Conservation (phyloP, 1,284 basidiomycete species). For the Malassezia psittaci region DNA sequence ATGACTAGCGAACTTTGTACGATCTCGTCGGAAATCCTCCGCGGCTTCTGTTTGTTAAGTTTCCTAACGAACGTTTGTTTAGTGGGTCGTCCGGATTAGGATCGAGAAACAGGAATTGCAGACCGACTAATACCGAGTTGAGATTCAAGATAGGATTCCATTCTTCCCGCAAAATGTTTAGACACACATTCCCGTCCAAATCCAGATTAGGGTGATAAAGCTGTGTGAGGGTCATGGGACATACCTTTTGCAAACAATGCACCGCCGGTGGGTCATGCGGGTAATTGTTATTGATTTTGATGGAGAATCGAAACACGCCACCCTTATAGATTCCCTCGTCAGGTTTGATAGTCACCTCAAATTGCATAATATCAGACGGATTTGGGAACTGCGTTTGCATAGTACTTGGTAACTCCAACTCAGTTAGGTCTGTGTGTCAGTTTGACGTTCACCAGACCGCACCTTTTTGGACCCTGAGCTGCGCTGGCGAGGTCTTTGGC, state of each 20-base stretch:
- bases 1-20: constrained; percentile 31
- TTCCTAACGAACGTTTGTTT: constrained; percentile 68
- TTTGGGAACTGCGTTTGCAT: constrained; percentile 92
- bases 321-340: constrained; percentile 99
- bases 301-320: constrained; percentile 83
- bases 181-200: constrained; percentile 77
- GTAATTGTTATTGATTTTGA: constrained; percentile 93
- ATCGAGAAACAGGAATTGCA: constrained; percentile 96
- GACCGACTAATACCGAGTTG: constrained; percentile 90
- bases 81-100: constrained; percentile 96
- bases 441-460: constrained; percentile 22
- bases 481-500: constrained; percentile 82
- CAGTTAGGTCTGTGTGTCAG: constrained; percentile 67
- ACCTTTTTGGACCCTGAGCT: constrained; percentile 98
- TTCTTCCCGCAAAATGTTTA: constrained; percentile 93
- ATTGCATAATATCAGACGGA: constrained; percentile 86
- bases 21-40: constrained; percentile 42
- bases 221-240: constrained; percentile 51
- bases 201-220: constrained; percentile 99
- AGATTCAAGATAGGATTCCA: constrained; percentile 99
- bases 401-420: constrained; percentile 86
- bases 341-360: constrained; percentile 83
- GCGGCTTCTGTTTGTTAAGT: constrained; percentile 36
- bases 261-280: constrained; percentile 99
- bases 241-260: constrained; percentile 84